These are phyloP conservation scores for Leersia perrieri DNA, from an alignment of 176 grass and related monocot genomes.

Conservation along the genomic window DNA sequence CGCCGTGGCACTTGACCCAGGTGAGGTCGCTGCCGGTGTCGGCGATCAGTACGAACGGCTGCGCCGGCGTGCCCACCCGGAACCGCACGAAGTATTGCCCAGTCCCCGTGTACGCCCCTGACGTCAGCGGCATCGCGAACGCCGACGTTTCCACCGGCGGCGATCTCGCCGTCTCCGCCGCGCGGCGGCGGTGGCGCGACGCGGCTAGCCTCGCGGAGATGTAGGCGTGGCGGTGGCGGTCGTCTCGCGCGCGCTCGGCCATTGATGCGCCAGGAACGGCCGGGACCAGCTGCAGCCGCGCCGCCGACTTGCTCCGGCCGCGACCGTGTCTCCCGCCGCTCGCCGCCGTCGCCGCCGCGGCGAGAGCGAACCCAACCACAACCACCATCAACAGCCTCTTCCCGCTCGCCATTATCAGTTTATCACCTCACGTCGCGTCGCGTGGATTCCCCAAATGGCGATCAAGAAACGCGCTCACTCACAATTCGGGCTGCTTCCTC, in stretches of 20 bases:
- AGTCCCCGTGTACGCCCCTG: constrained; percentile 68
- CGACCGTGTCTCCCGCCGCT: background rate
- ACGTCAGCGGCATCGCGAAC: constrained; percentile 75
- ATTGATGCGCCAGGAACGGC: constrained; percentile 33
- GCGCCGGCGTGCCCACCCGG: constrained; percentile 87
- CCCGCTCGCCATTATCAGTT: constrained; percentile 27
- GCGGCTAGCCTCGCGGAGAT: constrained; percentile 19
- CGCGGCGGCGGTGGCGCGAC: constrained; percentile 4
- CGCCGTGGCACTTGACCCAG: constrained; percentile 76
- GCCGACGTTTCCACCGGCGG: constrained; percentile 25
- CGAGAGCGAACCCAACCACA: background rate
- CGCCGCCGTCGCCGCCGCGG: background rate
- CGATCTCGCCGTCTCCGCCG: background rate
- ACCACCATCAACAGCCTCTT: background rate
- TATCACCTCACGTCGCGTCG: background rate
- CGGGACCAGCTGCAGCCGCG: background rate
- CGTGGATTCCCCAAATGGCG: background rate
- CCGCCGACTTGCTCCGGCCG: background rate
- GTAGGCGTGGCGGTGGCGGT: constrained; percentile 37
- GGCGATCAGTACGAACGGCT: constrained; percentile 64
- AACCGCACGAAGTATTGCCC: constrained; percentile 88
- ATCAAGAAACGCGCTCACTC: background rate
- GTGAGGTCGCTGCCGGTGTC: constrained; percentile 99
- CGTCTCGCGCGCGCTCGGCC: constrained; percentile 12
- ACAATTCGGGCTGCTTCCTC: background rate